Evolutionary conservation across 176 grass and related monocot species (phyloP).

Genomic region (Tillandsia fasciculata): DNA sequence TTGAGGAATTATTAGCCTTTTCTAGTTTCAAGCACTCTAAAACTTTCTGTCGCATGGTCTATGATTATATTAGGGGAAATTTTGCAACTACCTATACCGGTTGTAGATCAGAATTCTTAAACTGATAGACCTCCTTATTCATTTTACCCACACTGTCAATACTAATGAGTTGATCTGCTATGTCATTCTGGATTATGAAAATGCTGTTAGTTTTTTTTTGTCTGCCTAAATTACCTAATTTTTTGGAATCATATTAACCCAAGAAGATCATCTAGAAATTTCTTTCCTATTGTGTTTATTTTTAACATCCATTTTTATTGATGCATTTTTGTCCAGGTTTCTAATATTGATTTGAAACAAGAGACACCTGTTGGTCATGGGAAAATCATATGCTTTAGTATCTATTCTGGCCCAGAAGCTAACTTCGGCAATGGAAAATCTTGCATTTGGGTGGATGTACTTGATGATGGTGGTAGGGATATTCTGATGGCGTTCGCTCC

Average conservation of each 20-base stretch:
- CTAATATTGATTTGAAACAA: constrained; percentile 80
- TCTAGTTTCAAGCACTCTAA: neutral
- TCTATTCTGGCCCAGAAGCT: constrained; percentile 61
- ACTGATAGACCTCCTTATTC: neutral
- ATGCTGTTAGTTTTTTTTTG: neutral
- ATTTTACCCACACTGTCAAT: neutral
- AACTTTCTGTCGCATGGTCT: neutral
- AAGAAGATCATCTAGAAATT: neutral
- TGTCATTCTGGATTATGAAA: neutral
- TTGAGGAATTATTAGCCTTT: neutral
- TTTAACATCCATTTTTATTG: constrained; percentile 9
- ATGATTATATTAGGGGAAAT: neutral
- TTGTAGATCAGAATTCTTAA: neutral
- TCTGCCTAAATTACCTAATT: neutral
- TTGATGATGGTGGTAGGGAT: constrained; percentile 73
- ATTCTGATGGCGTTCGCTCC: constrained; percentile 82
- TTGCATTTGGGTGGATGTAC: constrained; percentile 97
- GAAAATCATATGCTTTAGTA: constrained; percentile 88
- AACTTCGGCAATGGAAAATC: constrained; percentile 90
- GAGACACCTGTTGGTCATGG: constrained; percentile 90
- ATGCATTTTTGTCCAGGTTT: constrained; percentile 45
- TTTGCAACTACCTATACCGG: neutral
- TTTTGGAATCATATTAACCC: neutral
- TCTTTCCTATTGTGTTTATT: neutral
- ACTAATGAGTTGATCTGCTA: neutral